These are phyloP conservation scores for Colletotrichum aenigma DNA, from an alignment of 2,329 filamentous ascomycete genomes.

Conservation along the genomic window DNA sequence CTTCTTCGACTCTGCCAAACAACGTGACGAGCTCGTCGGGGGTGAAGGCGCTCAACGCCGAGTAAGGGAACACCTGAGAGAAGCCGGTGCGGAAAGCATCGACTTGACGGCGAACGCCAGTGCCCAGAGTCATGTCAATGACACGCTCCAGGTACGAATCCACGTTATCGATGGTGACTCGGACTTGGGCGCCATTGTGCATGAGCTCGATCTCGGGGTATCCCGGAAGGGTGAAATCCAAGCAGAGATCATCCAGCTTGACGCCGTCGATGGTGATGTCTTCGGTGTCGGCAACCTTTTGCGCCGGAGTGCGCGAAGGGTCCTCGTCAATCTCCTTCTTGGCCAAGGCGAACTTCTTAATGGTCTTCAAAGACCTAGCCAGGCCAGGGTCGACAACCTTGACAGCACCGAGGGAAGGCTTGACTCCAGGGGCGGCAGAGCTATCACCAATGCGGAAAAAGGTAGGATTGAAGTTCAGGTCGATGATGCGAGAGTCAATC, in stretches of 20 bases:
- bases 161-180: conserved; percentile 91
- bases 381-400: conserved; percentile 87
- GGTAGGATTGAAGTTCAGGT: conserved; percentile 95
- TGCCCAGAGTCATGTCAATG: conserved; percentile 89
- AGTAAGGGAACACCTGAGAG: conserved; percentile 95
- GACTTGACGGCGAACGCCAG: conserved; percentile 84
- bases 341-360: conserved; percentile 84
- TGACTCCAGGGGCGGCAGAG: conserved; percentile 62
- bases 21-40: conserved; percentile 93
- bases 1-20: conserved; percentile 91
- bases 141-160: conserved; percentile 86
- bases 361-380: conserved; percentile 81
- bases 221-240: conserved; percentile 95
- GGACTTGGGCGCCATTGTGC: conserved; percentile 72
- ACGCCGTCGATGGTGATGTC: conserved; percentile 77
- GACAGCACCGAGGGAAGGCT: conserved; percentile 86
- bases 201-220: conserved; percentile 87
- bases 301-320: conserved; percentile 62
- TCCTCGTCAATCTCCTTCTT: conserved; percentile 86
- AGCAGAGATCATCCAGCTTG: conserved; percentile 81
- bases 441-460: conserved; percentile 93
- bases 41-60: conserved; percentile 89
- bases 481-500: conserved; percentile 97
- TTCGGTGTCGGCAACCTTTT: conserved; percentile 74
- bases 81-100: conserved; percentile 92